Evolutionary conservation across 495 filamentous ascomycete genomes (phyloP), one percentile per base, ranked within the genome.

Genomic region (Xylaria scruposa): DNA sequence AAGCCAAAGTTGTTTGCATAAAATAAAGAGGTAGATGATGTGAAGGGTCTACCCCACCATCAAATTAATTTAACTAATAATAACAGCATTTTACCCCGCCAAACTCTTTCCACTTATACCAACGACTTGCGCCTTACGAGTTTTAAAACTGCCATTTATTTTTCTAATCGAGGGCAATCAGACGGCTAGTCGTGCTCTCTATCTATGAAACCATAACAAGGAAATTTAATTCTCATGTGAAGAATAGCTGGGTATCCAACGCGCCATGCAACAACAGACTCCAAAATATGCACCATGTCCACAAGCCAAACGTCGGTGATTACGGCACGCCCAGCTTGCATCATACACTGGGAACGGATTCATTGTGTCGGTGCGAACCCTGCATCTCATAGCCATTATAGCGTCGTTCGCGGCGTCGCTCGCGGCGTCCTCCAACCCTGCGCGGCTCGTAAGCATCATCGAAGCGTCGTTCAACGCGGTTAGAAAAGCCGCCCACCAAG

Each of bases 311-410:
- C 29, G 19, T 31, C 26, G 13, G 15, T n/a, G 17, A 33, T 31
- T 31, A 31, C n/a, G n/a, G n/a, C n/a, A n/a, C n/a, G n/a, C n/a
- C n/a, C n/a, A n/a, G n/a, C n/a, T n/a, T 38, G 8, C 8, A 38
- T 38, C 36, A 38, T 61, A 24, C 21, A 10, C 21, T 44, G n/a
- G 17, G 19, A 4, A 44, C 8, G 4, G 36, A 26, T 29, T 44
- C 19, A 44, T 42, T 21, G 36, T 10, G 13, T 15, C 5, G n/a
- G 38, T n/a, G 17, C n/a, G 44, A 38, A 1, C 9, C 0, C 29
- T 59, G 47, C 65, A 67, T 67, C 36, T 56, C 47, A 56, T 67
- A 67, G 17, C 63, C 46, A n/a, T 31, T 29, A 2, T 46, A n/a
- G 42, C 63, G 46, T 46, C 31, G 44, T 15, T 38, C 24, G 19